Evolutionary conservation across 176 grass and related monocot species (phyloP), one percentile per base, ranked within the genome.

Genomic region (Phragmites australis): DNA sequence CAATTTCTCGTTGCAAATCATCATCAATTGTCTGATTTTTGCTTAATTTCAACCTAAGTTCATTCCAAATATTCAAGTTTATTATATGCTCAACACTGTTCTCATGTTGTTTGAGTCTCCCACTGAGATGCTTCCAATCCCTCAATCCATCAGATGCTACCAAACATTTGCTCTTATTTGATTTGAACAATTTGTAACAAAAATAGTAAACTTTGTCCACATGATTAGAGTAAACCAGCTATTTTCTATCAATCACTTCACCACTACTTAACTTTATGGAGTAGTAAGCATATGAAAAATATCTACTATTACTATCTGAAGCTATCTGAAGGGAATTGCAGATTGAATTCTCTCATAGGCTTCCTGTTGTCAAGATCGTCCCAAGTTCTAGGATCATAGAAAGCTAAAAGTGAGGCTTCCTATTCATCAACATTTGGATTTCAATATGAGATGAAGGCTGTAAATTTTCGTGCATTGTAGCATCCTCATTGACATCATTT

Each of bases 171-270:
- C n/a, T n/a, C n/a, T n/a, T n/a, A n/a, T n/a, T n/a, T n/a, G n/a
- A n/a, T n/a, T n/a, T n/a, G n/a, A n/a, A n/a, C n/a, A n/a, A n/a
- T n/a, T n/a, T n/a, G n/a, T n/a, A n/a, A n/a, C n/a, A n/a, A n/a
- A n/a, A n/a, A n/a, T n/a, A n/a, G n/a, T n/a, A n/a, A n/a, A n/a
- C n/a, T n/a, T n/a, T n/a, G n/a, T n/a, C n/a, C n/a, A n/a, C n/a
- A n/a, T n/a, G n/a, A n/a, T n/a, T n/a, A n/a, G 42, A 75, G 45
- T 75, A 75, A 29, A 75, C 42, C 45, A 75, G 55, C 71, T 21
- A 75, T 53, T 54, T 48, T 22, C 13, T 75, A 22, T 55, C 71
- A 25, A 21, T 7, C 31, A 45, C 45, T 15, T 75, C 71, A 52
- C 51, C 27, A 52, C 55, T 75, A 22, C 40, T 21, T 75, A 75